Percentiles rank a stretch among this genome's conserved stretches.
phyloP scores from a whole-genome alignment of 2,329 filamentous ascomycete species.

The Hymenoscyphus linearis region DNA sequence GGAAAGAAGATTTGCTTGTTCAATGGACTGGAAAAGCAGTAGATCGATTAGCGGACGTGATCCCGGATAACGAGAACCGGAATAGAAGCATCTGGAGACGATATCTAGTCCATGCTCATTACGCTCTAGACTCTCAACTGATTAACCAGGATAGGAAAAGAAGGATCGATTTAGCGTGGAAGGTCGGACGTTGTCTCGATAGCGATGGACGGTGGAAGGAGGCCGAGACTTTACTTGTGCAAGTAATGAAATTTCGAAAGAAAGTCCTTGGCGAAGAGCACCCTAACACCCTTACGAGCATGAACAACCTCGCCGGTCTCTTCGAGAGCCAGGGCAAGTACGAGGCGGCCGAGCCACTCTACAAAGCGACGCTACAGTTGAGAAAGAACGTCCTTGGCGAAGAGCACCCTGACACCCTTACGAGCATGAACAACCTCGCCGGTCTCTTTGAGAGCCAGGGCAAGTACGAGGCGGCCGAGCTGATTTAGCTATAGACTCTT shows the following conservation, averaged over 20 bases:
- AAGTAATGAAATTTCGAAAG: neutral
- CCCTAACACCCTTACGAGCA: too few relatives aligned
- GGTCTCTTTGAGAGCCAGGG: neutral
- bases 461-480: neutral
- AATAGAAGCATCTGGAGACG: slow-evolving; percentile 14
- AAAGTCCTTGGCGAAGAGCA: too few relatives aligned
- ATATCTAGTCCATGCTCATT: slow-evolving; percentile 14
- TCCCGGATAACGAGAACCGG: slow-evolving; percentile 11
- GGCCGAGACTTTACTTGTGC: slow-evolving; percentile 3
- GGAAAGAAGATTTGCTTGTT: slow-evolving; percentile 7
- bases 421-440: slow-evolving; percentile 3
- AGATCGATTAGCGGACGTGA: slow-evolving; percentile 7
- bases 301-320: neutral
- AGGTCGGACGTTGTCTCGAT: slow-evolving; percentile 1
- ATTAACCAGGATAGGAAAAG: neutral
- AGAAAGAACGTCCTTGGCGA: neutral
- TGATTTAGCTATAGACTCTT: neutral
- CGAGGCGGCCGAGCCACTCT: slow-evolving; percentile 2
- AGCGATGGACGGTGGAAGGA: slow-evolving; percentile 9
- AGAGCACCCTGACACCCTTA: slow-evolving; percentile 4
- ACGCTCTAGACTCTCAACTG: slow-evolving; percentile 1
- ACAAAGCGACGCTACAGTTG: slow-evolving; percentile 4
- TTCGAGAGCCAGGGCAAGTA: slow-evolving; percentile 1
- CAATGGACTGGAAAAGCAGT: slow-evolving; percentile 11
- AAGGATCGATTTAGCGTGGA: slow-evolving; percentile 4